Evolutionary conservation across 805 yeast genomes (phyloP).

Genomic region (Torulaspora delbrueckii): DNA sequence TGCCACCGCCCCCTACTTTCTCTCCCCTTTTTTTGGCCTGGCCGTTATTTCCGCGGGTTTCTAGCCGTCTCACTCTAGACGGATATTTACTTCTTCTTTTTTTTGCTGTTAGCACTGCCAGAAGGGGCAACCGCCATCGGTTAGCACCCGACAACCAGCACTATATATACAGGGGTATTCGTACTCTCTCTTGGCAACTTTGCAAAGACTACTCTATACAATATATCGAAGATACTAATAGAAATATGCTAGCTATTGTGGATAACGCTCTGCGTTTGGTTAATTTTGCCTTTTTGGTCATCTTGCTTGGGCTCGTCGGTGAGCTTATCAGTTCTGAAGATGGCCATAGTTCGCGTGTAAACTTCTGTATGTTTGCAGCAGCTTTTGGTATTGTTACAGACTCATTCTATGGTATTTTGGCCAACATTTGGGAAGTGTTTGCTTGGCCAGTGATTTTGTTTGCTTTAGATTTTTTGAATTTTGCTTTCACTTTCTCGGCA

Average conservation of each 20-base stretch:
- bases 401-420: slow-evolving; percentile 70
- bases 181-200: no score
- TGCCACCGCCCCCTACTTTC: slow-evolving; percentile 2
- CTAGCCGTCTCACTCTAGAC: not conserved
- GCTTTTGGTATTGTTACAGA: slow-evolving; percentile 82
- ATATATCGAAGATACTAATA: not conserved
- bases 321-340: slow-evolving; percentile 73
- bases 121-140: slow-evolving; percentile 7
- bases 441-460: slow-evolving; percentile 85
- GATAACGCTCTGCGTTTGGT: slow-evolving; percentile 70
- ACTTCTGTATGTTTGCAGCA: slow-evolving; percentile 81
- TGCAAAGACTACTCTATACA: not conserved
- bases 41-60: slow-evolving; percentile 1
- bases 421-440: slow-evolving; percentile 64
- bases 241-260: slow-evolving; percentile 56
- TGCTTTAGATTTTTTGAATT: slow-evolving; percentile 76
- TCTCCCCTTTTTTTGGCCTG: not conserved
- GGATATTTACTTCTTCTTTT: not conserved
- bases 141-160: not conserved
- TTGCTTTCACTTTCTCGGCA: slow-evolving; percentile 89
- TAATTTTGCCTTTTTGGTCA: slow-evolving; percentile 70
- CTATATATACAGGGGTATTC: slow-evolving; percentile 2
- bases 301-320: slow-evolving; percentile 83
- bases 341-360: slow-evolving; percentile 64
- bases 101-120: slow-evolving; percentile 2